Conservation (phyloP, 2,329 filamentous ascomycete species). For the Cytospora piceae region DNA sequence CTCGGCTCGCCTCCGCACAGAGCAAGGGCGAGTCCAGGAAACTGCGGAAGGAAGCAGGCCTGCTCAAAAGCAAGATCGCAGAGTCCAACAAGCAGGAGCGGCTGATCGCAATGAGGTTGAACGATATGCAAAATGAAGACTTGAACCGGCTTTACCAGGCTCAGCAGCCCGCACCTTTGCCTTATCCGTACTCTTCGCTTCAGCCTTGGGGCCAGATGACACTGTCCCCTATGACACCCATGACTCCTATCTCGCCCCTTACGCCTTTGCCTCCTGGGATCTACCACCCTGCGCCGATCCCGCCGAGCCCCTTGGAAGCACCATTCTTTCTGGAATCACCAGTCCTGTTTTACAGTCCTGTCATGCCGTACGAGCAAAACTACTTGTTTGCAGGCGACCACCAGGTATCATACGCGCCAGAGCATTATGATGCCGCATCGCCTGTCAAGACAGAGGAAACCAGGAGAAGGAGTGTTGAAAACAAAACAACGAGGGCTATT, state of each 20-base stretch:
- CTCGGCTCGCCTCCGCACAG: constrained; percentile 30
- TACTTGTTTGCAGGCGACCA: not conserved
- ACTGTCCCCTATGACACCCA: constrained; percentile 19
- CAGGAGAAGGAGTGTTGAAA: constrained; percentile 6
- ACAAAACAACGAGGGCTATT: not conserved
- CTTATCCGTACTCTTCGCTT: constrained; percentile 5
- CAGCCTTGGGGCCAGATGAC: constrained; percentile 20
- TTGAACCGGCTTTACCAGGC: constrained; percentile 46
- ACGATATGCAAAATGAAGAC: constrained; percentile 54
- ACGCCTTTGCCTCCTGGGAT: constrained; percentile 26
- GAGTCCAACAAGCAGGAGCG: constrained; percentile 52
- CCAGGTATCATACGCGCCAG: constrained; percentile 8
- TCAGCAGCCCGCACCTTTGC: constrained; percentile 33
- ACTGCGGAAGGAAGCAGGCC: constrained; percentile 46
- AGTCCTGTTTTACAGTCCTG: not conserved
- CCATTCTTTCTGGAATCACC: constrained; percentile 19
- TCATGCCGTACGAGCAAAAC: constrained; percentile 1
- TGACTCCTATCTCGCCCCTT: constrained; percentile 29
- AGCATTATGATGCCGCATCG: not conserved
- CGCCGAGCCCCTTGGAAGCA: constrained; percentile 15
- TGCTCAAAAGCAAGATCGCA: constrained; percentile 48
- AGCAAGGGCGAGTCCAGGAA: constrained; percentile 29
- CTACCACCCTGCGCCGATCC: constrained; percentile 18
- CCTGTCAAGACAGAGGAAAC: not conserved
- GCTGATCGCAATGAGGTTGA: constrained; percentile 49